phyloP scores from a whole-genome alignment of 2,329 filamentous ascomycete genomes.

The Botrytis sinoallii region DNA sequence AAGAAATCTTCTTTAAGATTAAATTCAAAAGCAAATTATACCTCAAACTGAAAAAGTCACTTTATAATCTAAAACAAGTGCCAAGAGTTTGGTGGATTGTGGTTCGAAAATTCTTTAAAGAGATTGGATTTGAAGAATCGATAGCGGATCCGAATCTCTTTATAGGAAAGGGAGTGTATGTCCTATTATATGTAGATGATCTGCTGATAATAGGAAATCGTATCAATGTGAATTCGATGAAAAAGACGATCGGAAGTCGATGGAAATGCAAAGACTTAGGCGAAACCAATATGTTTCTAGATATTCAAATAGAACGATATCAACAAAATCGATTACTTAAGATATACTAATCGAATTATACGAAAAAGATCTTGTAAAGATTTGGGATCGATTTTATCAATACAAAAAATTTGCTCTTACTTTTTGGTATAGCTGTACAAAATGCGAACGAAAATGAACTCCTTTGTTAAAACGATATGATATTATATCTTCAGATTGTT shows the following conservation, averaged over 20 bases:
- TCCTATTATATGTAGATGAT: not conserved
- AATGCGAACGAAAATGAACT: too few species aligned
- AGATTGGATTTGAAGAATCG: not conserved
- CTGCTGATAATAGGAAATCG: not conserved
- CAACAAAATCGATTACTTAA: not conserved
- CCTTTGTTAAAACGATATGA: too few species aligned
- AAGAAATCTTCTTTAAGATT: not conserved
- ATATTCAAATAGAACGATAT: not conserved
- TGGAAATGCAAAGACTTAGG: not conserved
- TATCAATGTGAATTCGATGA: not conserved
- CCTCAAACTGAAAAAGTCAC: not conserved
- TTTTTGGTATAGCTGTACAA: too few species aligned
- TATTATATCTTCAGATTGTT: too few species aligned
- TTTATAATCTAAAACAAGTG: not conserved
- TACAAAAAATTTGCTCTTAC: too few species aligned
- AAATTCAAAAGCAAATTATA: not conserved
- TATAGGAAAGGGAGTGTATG: not conserved
- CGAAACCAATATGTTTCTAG: not conserved
- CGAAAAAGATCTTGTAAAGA: too few species aligned
- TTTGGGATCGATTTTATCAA: too few species aligned
- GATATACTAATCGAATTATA: not conserved
- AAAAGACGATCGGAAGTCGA: not conserved
- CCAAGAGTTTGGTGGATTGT: not conserved
- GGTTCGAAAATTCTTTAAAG: not conserved
- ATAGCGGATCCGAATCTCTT: not conserved